Evolutionary conservation across 139 green algal species (phyloP).

Genomic region (Chlorella sp.): DNA sequence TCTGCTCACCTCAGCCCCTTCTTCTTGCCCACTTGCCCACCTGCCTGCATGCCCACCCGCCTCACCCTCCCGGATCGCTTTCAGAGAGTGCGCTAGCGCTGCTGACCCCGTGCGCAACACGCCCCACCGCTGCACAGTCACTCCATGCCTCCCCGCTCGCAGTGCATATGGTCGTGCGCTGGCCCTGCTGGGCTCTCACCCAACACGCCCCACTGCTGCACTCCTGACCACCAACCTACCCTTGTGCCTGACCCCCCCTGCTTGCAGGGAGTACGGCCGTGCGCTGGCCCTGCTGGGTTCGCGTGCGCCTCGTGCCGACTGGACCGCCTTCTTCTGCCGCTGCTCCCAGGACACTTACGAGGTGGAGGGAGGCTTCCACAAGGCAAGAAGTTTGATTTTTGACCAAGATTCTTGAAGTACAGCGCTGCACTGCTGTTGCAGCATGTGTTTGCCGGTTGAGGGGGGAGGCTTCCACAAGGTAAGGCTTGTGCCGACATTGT

Average conservation of each 20-base stretch:
- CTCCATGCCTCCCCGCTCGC: not conserved
- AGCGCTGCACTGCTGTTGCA: too few relatives aligned
- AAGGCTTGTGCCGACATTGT: too few relatives aligned
- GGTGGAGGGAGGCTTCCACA: conserved; percentile 18
- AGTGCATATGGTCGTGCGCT: not conserved
- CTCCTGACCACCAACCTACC: not conserved
- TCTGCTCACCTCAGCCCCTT: too few relatives aligned
- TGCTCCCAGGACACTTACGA: not conserved
- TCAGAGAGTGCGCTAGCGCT: too few relatives aligned
- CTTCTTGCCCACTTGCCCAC: too few relatives aligned
- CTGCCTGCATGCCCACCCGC: too few relatives aligned
- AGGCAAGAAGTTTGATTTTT: too few relatives aligned
- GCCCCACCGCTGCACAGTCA: not conserved
- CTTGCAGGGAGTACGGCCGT: conserved; percentile 24
- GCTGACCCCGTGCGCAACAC: too few relatives aligned
- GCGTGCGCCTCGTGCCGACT: conserved; percentile 13
- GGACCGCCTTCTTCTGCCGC: conserved; percentile 22
- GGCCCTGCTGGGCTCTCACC: not conserved
- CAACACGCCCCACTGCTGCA: not conserved
- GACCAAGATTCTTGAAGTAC: too few relatives aligned
- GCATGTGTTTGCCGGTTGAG: too few relatives aligned
- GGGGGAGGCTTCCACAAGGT: too few relatives aligned
- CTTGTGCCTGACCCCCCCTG: not conserved
- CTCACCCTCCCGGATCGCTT: too few relatives aligned
- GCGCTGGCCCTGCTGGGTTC: conserved; percentile 22